phyloP scores from a whole-genome alignment of 768 basidiomycete genomes.

The Leccinellum albellum region DNA sequence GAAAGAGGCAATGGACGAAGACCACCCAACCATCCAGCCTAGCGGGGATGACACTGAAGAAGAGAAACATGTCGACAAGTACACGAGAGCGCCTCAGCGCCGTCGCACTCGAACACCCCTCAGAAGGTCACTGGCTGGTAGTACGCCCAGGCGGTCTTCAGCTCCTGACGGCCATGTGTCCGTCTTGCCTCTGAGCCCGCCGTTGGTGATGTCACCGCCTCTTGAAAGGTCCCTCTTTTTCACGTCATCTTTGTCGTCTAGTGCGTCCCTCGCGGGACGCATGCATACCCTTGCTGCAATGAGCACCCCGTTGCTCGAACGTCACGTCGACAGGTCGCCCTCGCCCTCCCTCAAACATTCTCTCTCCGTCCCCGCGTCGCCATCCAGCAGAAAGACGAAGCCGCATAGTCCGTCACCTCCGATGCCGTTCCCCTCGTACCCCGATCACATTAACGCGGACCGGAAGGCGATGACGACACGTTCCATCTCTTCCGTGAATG shows the following conservation, averaged over 20 bases:
- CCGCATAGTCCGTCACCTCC: constrained; percentile 4
- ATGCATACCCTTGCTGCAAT: neutral
- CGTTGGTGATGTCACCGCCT: constrained; percentile 52
- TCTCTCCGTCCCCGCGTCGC: constrained; percentile 22
- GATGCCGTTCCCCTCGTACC: constrained; percentile 25
- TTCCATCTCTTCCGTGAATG: neutral
- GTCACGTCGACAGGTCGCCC: neutral
- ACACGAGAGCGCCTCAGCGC: constrained; percentile 17
- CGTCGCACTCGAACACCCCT: constrained; percentile 4
- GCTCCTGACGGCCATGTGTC: constrained; percentile 31
- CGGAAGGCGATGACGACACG: neutral
- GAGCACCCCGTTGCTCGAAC: neutral
- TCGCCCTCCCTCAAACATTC: constrained; percentile 7
- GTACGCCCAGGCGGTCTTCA: constrained; percentile 9
- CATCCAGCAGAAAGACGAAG: constrained; percentile 8
- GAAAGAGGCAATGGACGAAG: neutral
- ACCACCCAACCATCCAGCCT: neutral
- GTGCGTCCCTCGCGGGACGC: constrained; percentile 12
- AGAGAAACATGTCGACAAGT: constrained; percentile 8
- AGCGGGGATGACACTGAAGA: neutral
- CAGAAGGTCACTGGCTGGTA: neutral
- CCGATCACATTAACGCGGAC: neutral
- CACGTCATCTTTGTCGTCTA: constrained; percentile 24
- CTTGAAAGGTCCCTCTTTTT: constrained; percentile 58
- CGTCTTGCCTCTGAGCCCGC: constrained; percentile 53